Evolutionary conservation across 306 rosid species (phyloP), one percentile per base, ranked within the genome.

Genomic region (Begonia masoniana): DNA sequence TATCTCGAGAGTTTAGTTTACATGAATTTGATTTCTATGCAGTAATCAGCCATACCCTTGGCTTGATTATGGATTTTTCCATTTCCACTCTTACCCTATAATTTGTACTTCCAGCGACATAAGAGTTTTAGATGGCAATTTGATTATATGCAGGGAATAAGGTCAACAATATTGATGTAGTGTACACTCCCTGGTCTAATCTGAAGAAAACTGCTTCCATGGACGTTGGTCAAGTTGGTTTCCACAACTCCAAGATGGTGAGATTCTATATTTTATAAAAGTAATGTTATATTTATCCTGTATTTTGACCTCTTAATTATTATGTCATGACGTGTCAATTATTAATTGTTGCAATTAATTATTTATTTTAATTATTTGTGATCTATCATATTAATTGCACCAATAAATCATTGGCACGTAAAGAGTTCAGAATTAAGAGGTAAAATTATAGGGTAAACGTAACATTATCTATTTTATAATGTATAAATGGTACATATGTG

Each of bases 171-270:
- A 55, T 85, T 12, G 97, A 89, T 69, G 94, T 89, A 61, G 97
- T 89, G 64, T 89, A 89, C 78, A 89, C 97, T 59, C 89, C 97
- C 42, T 89, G 97, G 97, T 55, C 95, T 57, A 89, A 89, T 76
- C 82, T 89, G 75, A 89, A 89, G 91, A 89, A 89, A 81, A 78
- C 94, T 51, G 79, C 95, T 42, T 85, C 97, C 9, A 89, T 89
- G 97, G 97, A 89, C 23, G 95, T 82, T 76, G 97, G 97, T 50
- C 97, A 89, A 89, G 91, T 89, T 79, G 95, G 97, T 57, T 89
- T 89, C 67, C 66, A 89, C 72, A 80, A 74, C 68, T 4, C 91
- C 7, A 89, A 85, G 77, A 82, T 68, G 83, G 97, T 89, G 62
- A 62, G 66, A 54, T 42, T 57, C 58, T 48, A 49, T 52, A 26